phyloP scores from a whole-genome alignment of 1,284 basidiomycete species.

The Thecaphora thlaspeos region DNA sequence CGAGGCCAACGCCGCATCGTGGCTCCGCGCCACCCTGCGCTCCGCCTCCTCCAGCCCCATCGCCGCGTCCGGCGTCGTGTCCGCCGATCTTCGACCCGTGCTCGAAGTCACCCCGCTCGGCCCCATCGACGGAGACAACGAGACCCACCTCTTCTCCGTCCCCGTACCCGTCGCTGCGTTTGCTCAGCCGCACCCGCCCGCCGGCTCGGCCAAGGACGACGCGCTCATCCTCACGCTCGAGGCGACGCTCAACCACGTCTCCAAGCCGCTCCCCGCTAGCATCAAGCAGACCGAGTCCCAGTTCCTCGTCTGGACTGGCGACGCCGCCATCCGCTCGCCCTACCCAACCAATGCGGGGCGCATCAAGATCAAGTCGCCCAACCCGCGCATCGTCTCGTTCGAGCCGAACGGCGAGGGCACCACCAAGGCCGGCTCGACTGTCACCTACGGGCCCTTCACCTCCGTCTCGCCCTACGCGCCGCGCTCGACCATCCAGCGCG shows the following conservation, averaged over 20 bases:
- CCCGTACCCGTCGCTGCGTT: not conserved
- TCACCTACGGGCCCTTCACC: conserved; percentile 85
- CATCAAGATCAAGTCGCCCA: conserved; percentile 66
- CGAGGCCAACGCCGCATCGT: conserved; percentile 27
- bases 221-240: conserved; percentile 20
- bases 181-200: not conserved
- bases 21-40: conserved; percentile 16
- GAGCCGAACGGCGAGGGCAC: conserved; percentile 61
- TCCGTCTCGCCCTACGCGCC: conserved; percentile 64
- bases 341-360: conserved; percentile 78
- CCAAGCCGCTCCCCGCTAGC: conserved; percentile 71
- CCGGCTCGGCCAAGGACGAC: conserved; percentile 5
- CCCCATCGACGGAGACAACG: not conserved
- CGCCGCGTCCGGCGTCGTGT: conserved; percentile 3
- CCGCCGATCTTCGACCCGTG: conserved; percentile 10
- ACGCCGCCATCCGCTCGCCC: conserved; percentile 75
- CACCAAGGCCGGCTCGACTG: conserved; percentile 74
- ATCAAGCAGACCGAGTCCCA: conserved; percentile 78
- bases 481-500: conserved; percentile 54
- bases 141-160: conserved; percentile 9
- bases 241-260: conserved; percentile 73
- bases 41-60: conserved; percentile 6
- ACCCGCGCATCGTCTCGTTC: conserved; percentile 26
- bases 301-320: conserved; percentile 72
- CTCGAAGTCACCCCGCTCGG: conserved; percentile 7